Percentiles rank a stretch among this genome's conserved stretches.
Conservation (phyloP, 2,329 filamentous ascomycete species). For the Aureobasidium sp. region DNA sequence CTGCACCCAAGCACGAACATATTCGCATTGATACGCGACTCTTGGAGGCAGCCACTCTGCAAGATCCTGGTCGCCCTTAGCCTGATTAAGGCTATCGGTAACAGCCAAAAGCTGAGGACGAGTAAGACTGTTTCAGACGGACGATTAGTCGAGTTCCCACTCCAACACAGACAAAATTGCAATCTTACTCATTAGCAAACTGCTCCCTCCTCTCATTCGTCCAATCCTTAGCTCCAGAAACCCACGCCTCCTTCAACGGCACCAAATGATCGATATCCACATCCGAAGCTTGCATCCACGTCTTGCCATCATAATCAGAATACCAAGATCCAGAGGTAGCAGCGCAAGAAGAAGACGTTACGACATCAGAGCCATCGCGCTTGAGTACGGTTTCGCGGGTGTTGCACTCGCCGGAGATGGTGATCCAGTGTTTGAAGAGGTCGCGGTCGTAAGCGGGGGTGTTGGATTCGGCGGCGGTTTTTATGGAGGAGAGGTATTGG, state of each 20-base stretch:
- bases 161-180: no score
- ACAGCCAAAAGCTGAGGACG: slow-evolving; percentile 69
- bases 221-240: slow-evolving; percentile 57
- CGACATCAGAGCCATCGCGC: slow-evolving; percentile 61
- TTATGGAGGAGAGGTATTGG: slow-evolving; percentile 21
- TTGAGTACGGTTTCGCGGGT: slow-evolving; percentile 64
- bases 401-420: slow-evolving; percentile 58
- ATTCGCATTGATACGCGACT: slow-evolving; percentile 65
- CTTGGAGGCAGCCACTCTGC: slow-evolving; percentile 70
- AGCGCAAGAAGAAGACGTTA: slow-evolving; percentile 50
- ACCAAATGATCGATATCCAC: slow-evolving; percentile 81
- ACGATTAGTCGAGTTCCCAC: no score
- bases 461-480: slow-evolving; percentile 21
- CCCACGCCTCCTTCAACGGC: slow-evolving; percentile 70
- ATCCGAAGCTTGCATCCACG: slow-evolving; percentile 59
- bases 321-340: slow-evolving; percentile 60
- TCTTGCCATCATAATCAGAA: slow-evolving; percentile 65
- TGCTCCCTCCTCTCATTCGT: slow-evolving; percentile 56
- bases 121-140: not conserved
- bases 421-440: slow-evolving; percentile 65
- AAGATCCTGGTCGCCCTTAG: slow-evolving; percentile 65
- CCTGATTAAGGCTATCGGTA: slow-evolving; percentile 65
- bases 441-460: slow-evolving; percentile 51
- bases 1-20: slow-evolving; percentile 66
- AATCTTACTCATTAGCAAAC: slow-evolving; percentile 50